Conservation (phyloP, 2,329 filamentous ascomycete genomes). For the Penicillium thymicola region DNA sequence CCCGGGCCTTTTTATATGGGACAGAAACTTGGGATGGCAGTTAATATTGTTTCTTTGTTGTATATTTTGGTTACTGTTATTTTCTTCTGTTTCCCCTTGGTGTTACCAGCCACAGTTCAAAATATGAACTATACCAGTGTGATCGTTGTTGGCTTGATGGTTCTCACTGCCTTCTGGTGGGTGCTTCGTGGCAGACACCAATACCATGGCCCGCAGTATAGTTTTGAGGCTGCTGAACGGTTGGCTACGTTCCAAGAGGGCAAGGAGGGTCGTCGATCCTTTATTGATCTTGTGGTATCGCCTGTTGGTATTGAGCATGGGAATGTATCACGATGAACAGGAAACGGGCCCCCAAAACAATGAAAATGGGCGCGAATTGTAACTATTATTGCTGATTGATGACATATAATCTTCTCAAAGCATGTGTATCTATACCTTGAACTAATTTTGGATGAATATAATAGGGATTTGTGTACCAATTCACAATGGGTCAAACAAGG, state of each 20-base stretch:
- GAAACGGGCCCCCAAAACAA: neutral
- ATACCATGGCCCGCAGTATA: slow-evolving; percentile 41
- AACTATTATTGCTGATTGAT: neutral
- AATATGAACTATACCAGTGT: slow-evolving; percentile 55
- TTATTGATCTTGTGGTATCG: slow-evolving; percentile 11
- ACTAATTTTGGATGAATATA: neutral
- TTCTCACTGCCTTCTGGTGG: slow-evolving; percentile 37
- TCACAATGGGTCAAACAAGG: neutral
- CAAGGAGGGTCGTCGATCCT: slow-evolving; percentile 15
- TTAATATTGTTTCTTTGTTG: slow-evolving; percentile 52
- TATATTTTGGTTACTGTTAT: slow-evolving; percentile 62
- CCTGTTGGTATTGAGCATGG: neutral
- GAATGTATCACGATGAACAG: slow-evolving; percentile 1
- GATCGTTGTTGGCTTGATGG: slow-evolving; percentile 37
- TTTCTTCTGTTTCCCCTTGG: slow-evolving; percentile 60
- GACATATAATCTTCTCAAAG: neutral
- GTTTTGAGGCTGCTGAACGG: slow-evolving; percentile 51
- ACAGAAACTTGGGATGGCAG: slow-evolving; percentile 45
- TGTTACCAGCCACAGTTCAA: slow-evolving; percentile 44
- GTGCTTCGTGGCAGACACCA: slow-evolving; percentile 25
- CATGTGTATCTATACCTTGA: neutral
- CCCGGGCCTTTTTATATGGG: slow-evolving; percentile 60
- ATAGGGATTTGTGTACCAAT: neutral
- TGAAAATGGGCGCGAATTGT: neutral
- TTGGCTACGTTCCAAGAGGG: slow-evolving; percentile 46